Conservation (phyloP, 1,284 basidiomycete genomes). For the Papiliotrema fonsecae region DNA sequence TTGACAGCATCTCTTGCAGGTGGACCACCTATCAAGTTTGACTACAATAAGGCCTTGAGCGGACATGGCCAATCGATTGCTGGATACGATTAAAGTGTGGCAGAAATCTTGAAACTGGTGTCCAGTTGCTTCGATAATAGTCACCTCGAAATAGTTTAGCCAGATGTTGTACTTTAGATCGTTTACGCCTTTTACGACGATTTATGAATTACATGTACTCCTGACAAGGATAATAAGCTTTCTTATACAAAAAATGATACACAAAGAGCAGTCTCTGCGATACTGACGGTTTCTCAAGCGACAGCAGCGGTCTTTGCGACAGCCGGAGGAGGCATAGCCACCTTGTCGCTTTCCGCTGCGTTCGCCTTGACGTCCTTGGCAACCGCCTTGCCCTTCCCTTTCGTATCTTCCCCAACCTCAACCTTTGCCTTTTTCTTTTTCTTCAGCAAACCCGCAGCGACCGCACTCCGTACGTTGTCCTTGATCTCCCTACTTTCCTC, state of each 20-base stretch:
- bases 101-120: background rate
- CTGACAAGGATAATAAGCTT: too few species aligned
- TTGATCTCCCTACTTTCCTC: constrained; percentile 90
- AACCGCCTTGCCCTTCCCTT: constrained; percentile 4
- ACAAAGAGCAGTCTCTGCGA: too few species aligned
- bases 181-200: too few species aligned
- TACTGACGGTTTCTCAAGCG: too few species aligned
- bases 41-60: constrained; percentile 12
- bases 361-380: constrained; percentile 13
- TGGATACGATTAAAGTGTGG: background rate
- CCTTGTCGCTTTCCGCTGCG: constrained; percentile 28
- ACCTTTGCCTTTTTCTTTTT: constrained; percentile 79
- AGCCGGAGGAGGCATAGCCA: constrained; percentile 31
- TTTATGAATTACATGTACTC: too few species aligned
- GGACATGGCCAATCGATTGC: background rate
- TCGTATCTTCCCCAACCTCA: constrained; percentile 9
- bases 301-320: constrained; percentile 13
- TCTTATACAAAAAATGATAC: too few species aligned
- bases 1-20: constrained; percentile 17
- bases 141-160: too few species aligned
- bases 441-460: constrained; percentile 77
- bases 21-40: constrained; percentile 22
- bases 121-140: too few species aligned
- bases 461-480: constrained; percentile 86
- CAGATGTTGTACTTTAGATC: too few species aligned